phyloP scores from a whole-genome alignment of 2,329 filamentous ascomycete species.

The Neocucurbitaria cava region DNA sequence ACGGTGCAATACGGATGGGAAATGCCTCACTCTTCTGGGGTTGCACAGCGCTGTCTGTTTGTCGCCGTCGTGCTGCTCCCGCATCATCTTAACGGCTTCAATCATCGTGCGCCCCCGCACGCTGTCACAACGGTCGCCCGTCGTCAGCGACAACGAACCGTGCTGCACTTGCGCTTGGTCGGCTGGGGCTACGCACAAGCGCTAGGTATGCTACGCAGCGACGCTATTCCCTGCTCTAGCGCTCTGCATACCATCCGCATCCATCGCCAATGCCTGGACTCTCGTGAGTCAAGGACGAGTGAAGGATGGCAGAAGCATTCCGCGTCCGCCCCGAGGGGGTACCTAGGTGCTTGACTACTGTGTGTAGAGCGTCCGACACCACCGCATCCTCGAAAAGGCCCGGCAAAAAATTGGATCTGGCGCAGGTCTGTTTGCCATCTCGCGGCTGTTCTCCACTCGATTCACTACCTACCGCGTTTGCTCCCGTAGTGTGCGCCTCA shows the following conservation, averaged over 20 bases:
- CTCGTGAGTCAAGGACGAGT: background rate
- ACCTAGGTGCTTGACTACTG: no score
- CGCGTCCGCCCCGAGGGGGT: background rate
- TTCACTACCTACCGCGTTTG: slow-evolving; percentile 11
- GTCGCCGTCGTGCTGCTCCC: slow-evolving; percentile 1
- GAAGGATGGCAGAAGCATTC: background rate
- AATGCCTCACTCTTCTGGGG: slow-evolving; percentile 14
- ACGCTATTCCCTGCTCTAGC: background rate
- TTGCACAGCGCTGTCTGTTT: slow-evolving; percentile 4
- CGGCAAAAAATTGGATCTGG: background rate
- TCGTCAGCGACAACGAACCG: background rate
- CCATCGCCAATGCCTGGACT: background rate
- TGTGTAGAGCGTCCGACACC: background rate
- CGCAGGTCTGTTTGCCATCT: slow-evolving; percentile 6
- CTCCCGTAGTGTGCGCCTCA: slow-evolving; percentile 18
- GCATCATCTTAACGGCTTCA: slow-evolving; percentile 5
- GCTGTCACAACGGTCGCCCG: background rate
- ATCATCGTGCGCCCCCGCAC: background rate
- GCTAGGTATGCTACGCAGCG: background rate
- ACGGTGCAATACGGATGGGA: slow-evolving; percentile 8
- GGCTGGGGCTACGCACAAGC: background rate
- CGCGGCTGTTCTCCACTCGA: slow-evolving; percentile 28
- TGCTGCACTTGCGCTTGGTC: background rate
- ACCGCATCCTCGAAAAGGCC: background rate
- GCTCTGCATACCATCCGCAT: background rate